phyloP scores from a whole-genome alignment of 305 asterid species.

The Solanum hybrid region DNA sequence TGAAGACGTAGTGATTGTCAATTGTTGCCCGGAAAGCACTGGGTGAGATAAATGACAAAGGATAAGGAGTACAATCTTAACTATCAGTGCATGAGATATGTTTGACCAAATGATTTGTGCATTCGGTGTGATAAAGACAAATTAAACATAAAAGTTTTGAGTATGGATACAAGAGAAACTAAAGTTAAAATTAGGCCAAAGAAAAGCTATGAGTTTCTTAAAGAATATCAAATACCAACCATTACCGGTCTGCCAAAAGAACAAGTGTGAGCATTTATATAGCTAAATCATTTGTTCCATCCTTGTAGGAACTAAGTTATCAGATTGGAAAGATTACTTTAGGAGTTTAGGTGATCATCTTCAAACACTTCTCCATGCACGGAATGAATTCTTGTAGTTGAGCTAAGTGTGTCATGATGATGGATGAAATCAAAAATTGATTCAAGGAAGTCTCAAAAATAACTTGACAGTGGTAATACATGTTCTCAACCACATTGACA shows the following conservation, averaged over 20 bases:
- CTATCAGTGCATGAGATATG: not conserved
- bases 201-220: not conserved
- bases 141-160: not conserved
- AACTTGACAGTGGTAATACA: not conserved
- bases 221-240: not conserved
- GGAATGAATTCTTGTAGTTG: not conserved
- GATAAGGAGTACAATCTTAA: not conserved
- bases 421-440: not conserved
- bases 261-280: not conserved
- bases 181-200: not conserved
- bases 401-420: not conserved
- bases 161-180: not conserved
- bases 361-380: not conserved
- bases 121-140: not conserved
- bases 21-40: not conserved
- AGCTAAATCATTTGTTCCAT: not conserved
- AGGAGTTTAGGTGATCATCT: not conserved
- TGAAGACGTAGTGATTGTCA: not conserved
- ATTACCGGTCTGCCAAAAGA: not conserved
- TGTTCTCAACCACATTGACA: not conserved
- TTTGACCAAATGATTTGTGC: not conserved
- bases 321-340: not conserved
- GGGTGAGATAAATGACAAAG: not conserved
- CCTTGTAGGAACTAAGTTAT: not conserved
- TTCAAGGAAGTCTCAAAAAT: not conserved